Base-by-base conservation (phyloP, 148 eudicot species). In the Tetragonia tetragonoides region DNA sequence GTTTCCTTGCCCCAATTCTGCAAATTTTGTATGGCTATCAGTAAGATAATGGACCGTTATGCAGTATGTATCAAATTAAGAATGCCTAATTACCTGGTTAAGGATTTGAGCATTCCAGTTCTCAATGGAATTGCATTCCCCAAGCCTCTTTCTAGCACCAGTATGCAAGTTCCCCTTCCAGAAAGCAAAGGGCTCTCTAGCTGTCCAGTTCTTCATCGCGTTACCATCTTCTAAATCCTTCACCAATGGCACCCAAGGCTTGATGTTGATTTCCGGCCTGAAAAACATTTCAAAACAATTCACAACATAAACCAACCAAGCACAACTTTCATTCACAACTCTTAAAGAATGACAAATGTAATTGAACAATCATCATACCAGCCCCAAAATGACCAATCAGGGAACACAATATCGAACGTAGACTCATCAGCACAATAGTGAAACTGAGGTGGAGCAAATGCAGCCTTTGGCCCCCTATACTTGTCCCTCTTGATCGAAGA, bases 361-460 rank as follows among this genome's bases (percentile, higher is more conserved):
- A 2, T 5, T 6, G 47, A 47, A 21, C 14, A 21, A n/a, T 66
- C 14, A 38, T 11, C 47, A 78, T 90, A 90, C 92, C 94, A 90
- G 11, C 92, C 94, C 94, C 94, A 90, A 64, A 90, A 90, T 4
- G 94, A 90, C 94, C 91, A 88, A 71, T 90, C 94, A 37, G 94
- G 94, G 41, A 90, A 90, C 15, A 83, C 87, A 47, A 90, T 87
- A 47, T 90, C 94, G 20, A 85, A 57, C 0, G 84, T 83, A 14
- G 74, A 54, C 7, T 81, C 67, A 63, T 84, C 87, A 3, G 82
- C 86, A 59, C 94, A 87, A 41, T 85, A 90, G 59, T 88, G 91
- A 63, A 90, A 90, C 79, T 88, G 81, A 2, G 94, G 93, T 0
- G 93, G 94, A 2, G 91, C 89, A 17, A 74, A 72, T 0, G 81